Evolutionary conservation across 2,329 filamentous ascomycete species (phyloP).

Genomic region (Aspergillus ustus): DNA sequence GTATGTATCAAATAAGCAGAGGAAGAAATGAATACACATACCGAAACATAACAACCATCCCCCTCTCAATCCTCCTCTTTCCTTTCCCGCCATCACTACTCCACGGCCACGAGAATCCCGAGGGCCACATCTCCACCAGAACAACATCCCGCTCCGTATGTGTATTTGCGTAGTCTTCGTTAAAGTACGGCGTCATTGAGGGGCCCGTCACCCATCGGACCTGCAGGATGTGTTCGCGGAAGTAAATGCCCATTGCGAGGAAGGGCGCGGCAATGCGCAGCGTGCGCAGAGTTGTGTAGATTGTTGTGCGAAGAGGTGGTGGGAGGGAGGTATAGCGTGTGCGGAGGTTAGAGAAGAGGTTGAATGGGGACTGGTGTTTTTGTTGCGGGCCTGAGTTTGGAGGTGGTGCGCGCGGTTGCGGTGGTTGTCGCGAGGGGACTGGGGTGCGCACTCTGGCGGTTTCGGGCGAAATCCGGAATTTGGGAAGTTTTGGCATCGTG

Average conservation of each 20-base stretch:
- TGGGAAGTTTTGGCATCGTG: conserved; percentile 16
- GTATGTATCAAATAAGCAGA: background rate
- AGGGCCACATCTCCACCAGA: conserved; percentile 47
- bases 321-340: conserved; percentile 36
- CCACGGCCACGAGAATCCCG: conserved; percentile 56
- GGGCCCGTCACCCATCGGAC: conserved; percentile 50
- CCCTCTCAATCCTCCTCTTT: conserved; percentile 64
- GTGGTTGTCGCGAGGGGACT: conserved; percentile 4
- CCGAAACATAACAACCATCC: conserved; percentile 74
- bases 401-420: background rate
- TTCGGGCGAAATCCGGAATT: conserved; percentile 25
- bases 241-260: conserved; percentile 44
- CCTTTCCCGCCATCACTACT: conserved; percentile 52
- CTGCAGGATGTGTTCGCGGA: conserved; percentile 47
- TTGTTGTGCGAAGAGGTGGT: conserved; percentile 28
- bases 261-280: conserved; percentile 38
- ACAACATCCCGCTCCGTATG: conserved; percentile 47
- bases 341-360: conserved; percentile 33
- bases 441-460: conserved; percentile 22
- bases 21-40: conserved; percentile 17
- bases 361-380: conserved; percentile 19
- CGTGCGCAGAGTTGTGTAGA: conserved; percentile 31
- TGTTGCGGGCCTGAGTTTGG: conserved; percentile 13
- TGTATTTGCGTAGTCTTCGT: conserved; percentile 62
- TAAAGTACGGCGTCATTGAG: conserved; percentile 80